Evolutionary conservation across 2,329 filamentous ascomycete species (phyloP), one percentile per base, ranked within the genome.

Genomic region (Monilinia vaccinii-corymbosi): DNA sequence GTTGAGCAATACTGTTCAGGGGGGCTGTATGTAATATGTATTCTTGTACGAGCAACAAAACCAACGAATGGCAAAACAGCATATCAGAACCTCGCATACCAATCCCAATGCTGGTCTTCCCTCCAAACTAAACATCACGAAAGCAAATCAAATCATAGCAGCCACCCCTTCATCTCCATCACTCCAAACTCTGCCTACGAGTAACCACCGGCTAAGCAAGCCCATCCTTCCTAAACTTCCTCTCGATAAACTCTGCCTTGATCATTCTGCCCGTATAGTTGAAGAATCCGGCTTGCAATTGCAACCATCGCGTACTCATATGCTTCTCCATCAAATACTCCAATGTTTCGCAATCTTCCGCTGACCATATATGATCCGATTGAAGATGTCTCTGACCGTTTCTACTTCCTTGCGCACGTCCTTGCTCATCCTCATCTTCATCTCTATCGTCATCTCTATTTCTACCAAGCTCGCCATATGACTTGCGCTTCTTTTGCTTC

Each of bases 241-340:
- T 52, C 63, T 70, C 61, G 42, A 72, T 71, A 28, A 71, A 53
- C 48, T 68, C 65, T 38, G 65, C 64, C 13, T 47, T 57, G 3
- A 73, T 56, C 68, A 71, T 71, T 31, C 70, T 60, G 2, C 69
- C 70, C 10, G 71, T 72, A 60, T 64, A 67, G 55, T 71, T 71
- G n/a, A 63, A 72, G 50, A 73, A 72, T 1, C 56, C 62, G 40
- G 67, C 66, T 51, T 72, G 70, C 10, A 73, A 61, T 21, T 69
- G 63, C 46, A 68, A 40, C 71, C 71, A 73, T 58, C 69, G 71
- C 7, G 68, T 56, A 36, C 65, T 51, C 6, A 50, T 42, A 52
- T 72, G 65, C 25, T 63, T 61, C 31, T 53, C 60, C 55, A 66
- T 61, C 47, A 73, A 34, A 46, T 66, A 62, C 60, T 71, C 68